Evolutionary conservation across 2,329 filamentous ascomycete genomes (phyloP).

Genomic region (Hymenoscyphus salicellus): DNA sequence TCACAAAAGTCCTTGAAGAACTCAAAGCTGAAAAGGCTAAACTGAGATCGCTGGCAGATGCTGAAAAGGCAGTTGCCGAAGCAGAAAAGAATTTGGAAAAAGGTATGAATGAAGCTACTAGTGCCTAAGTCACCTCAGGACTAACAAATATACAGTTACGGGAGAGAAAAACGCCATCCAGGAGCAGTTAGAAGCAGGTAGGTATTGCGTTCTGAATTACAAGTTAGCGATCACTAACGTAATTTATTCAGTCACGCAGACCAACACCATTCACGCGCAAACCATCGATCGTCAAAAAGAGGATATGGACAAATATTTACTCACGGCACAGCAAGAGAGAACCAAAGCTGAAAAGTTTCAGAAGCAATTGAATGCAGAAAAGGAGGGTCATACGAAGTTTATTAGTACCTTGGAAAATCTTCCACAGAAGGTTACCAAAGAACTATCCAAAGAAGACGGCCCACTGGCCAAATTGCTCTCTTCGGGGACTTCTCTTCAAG

Average conservation of each 20-base stretch:
- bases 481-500: constrained; percentile 23
- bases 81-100: not conserved
- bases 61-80: constrained; percentile 2
- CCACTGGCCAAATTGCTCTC: constrained; percentile 22
- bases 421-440: constrained; percentile 16
- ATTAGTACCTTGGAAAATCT: constrained; percentile 24
- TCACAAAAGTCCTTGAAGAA: not conserved
- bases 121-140: not conserved
- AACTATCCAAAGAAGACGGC: constrained; percentile 25
- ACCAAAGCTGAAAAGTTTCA: constrained; percentile 20
- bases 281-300: not conserved
- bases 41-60: not conserved
- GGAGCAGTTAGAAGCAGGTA: not conserved
- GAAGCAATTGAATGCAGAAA: constrained; percentile 21
- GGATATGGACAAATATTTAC: constrained; percentile 17
- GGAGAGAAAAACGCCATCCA: not conserved
- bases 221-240: not conserved
- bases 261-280: not conserved
- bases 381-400: constrained; percentile 22
- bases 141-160: too few species aligned
- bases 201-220: too few species aligned
- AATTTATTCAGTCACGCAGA: not conserved
- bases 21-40: constrained; percentile 7
- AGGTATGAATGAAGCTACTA: not conserved
- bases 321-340: constrained; percentile 21